Evolutionary conservation across 2,329 filamentous ascomycete genomes (phyloP).

Genomic region (Xylaria sp.): DNA sequence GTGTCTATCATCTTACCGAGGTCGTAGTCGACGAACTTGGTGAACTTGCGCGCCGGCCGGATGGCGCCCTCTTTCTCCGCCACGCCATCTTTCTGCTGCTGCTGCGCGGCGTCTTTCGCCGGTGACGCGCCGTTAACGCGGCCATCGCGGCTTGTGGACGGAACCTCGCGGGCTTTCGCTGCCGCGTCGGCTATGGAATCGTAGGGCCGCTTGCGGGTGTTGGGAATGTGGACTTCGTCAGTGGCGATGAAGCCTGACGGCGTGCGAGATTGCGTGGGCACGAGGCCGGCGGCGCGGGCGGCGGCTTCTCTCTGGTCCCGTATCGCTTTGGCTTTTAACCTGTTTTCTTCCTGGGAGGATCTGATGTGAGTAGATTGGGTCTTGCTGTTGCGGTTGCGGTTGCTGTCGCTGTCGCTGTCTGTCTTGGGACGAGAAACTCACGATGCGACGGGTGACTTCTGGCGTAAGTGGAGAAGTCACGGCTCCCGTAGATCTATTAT

Average conservation of each 20-base stretch:
- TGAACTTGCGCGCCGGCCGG: conserved; percentile 85
- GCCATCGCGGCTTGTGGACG: conserved; percentile 75
- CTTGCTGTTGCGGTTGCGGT: background rate
- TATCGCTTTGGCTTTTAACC: conserved; percentile 87
- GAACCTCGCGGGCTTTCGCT: conserved; percentile 44
- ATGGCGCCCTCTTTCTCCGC: conserved; percentile 57
- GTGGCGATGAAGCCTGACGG: conserved; percentile 78
- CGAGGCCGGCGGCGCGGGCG: conserved; percentile 56
- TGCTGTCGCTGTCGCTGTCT: background rate
- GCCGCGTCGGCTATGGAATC: conserved; percentile 65
- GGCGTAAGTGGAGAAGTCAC: conserved; percentile 62
- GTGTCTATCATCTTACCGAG: conserved; percentile 98
- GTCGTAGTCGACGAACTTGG: conserved; percentile 96
- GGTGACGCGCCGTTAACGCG: conserved; percentile 55
- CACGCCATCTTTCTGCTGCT: conserved; percentile 34
- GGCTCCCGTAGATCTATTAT: conserved; percentile 34
- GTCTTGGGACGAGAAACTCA: conserved; percentile 49
- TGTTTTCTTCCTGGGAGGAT: conserved; percentile 77
- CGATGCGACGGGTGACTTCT: conserved; percentile 65
- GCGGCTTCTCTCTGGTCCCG: conserved; percentile 78
- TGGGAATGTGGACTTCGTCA: conserved; percentile 68
- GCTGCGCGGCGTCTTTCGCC: conserved; percentile 35
- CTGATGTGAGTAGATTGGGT: background rate
- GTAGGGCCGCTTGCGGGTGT: conserved; percentile 75
- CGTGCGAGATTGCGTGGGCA: conserved; percentile 58